Evolutionary conservation across 2,329 filamentous ascomycete genomes (phyloP), one percentile per base, ranked within the genome.

Genomic region (Gliomastix tumulicola): DNA sequence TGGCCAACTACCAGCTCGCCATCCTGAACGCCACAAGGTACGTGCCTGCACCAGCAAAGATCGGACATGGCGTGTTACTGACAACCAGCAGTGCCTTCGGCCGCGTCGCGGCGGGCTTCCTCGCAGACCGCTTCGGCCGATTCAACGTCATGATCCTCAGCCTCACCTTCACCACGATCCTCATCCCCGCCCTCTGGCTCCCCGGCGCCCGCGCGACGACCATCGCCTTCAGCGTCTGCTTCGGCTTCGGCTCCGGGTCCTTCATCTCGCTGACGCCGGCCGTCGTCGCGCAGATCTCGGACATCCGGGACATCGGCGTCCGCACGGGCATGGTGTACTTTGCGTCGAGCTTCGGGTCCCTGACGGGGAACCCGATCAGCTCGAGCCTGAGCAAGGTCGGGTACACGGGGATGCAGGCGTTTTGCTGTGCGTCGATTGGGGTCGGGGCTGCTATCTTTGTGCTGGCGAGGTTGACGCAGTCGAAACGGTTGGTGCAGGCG

Each of bases 171-270:
- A 62, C 68, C 22, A 53, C 49, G 11, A 36, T 61, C 21, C 49
- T 58, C 19, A 53, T 48, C 6, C 49, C 63, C 7, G 58, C 44
- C 25, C 50, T 78, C 16, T 64, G 60, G 60, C 49, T 63, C 6
- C 54, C 57, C 0, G 17, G 25, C 4, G 62, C 48, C 11, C 54
- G 53, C 6, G 65, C 66, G 1, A 63, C 69, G 1, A 69, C 75
- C 35, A 69, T 82, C 33, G 59, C 74, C 12, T 84, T 81, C 50
- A 66, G 69, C 4, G 64, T 66, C 3, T 49, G 81, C 2, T 84
- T 79, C 42, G 80, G 79, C 7, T 81, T 83, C 49, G 66, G 66
- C n/a, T 75, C 71, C 2, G 80, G 79, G 9, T 69, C 71, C 3
- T 79, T 75, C 42, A 71, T 80, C 13, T 70, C 71, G 1, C 57